phyloP scores from a whole-genome alignment of 2,329 filamentous ascomycete species.

The Delphinella strobiligena region DNA sequence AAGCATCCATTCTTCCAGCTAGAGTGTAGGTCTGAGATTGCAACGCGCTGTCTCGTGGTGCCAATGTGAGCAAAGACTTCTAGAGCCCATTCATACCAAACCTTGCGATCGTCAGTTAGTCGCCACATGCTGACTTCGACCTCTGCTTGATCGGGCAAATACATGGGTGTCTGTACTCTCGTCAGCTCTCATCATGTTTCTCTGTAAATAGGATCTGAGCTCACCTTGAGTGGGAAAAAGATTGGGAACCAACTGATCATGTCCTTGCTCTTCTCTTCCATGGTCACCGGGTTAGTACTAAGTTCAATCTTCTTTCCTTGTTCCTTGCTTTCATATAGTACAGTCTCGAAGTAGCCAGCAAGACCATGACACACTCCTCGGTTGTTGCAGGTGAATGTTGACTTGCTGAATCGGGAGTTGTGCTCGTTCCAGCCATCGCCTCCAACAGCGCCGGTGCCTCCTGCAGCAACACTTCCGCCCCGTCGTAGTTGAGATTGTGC shows the following conservation, averaged over 20 bases:
- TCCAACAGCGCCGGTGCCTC: constrained; percentile 61
- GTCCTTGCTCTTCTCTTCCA: constrained; percentile 83
- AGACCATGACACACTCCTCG: constrained; percentile 82
- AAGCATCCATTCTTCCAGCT: constrained; percentile 58
- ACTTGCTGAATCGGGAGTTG: constrained; percentile 67
- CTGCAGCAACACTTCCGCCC: constrained; percentile 52
- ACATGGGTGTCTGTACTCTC: constrained; percentile 57
- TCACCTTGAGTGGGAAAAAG: constrained; percentile 87
- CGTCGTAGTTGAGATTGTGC: constrained; percentile 42
- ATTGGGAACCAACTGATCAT: constrained; percentile 99
- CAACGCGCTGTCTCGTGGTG: constrained; percentile 53
- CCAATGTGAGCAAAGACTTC: constrained; percentile 61
- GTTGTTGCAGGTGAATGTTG: constrained; percentile 66
- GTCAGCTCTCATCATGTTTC: constrained; percentile 3
- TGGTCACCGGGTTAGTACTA: constrained; percentile 83
- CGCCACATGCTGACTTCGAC: constrained; percentile 91
- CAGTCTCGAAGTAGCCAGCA: constrained; percentile 90
- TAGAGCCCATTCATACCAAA: constrained; percentile 98
- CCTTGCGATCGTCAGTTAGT: constrained; percentile 85
- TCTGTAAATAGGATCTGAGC: constrained; percentile 13
- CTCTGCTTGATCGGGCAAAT: constrained; percentile 73
- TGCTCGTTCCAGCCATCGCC: constrained; percentile 80
- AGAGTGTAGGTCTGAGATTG: constrained; percentile 53
- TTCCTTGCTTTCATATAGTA: constrained; percentile 56
- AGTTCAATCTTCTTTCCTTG: constrained; percentile 57